Evolutionary conservation across 78 protist species (phyloP).

Genomic region (Creolimax fragrantissima): DNA sequence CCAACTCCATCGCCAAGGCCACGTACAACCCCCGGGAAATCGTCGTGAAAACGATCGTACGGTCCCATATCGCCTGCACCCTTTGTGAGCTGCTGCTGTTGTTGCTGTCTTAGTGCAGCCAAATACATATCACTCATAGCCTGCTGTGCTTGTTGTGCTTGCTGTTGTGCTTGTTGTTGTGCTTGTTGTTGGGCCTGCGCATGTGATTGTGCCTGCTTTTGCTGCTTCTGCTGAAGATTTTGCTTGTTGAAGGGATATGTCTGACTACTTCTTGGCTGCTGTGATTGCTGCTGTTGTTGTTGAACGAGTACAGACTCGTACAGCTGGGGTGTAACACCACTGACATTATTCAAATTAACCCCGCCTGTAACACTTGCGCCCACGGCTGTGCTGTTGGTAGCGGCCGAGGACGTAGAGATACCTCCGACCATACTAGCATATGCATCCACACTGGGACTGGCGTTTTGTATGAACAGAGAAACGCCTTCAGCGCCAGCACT

Average conservation of each 20-base stretch:
- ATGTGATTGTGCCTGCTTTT: background rate
- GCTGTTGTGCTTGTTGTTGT: background rate
- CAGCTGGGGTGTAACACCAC: too few species aligned
- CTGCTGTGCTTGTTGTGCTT: too few species aligned
- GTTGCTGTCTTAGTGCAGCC: too few species aligned
- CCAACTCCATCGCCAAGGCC: too few species aligned
- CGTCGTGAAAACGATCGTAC: too few species aligned
- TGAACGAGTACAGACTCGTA: too few species aligned
- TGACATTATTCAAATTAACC: background rate
- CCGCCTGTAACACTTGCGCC: background rate
- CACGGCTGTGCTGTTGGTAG: background rate
- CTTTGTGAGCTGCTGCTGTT: too few species aligned
- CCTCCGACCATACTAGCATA: background rate
- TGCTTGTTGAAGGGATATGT: background rate
- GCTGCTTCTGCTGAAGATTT: background rate
- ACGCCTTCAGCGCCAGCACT: too few species aligned
- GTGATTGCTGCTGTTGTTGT: background rate
- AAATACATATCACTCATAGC: too few species aligned
- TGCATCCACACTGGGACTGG: background rate
- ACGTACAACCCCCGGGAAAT: too few species aligned
- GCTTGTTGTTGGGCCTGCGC: background rate
- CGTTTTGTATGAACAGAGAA: background rate
- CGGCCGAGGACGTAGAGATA: background rate
- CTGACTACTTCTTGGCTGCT: background rate
- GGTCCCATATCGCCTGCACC: too few species aligned